These are phyloP conservation scores for Solanum megistacrolobum DNA, from an alignment of 257 asterid genomes.

Conservation along the genomic window DNA sequence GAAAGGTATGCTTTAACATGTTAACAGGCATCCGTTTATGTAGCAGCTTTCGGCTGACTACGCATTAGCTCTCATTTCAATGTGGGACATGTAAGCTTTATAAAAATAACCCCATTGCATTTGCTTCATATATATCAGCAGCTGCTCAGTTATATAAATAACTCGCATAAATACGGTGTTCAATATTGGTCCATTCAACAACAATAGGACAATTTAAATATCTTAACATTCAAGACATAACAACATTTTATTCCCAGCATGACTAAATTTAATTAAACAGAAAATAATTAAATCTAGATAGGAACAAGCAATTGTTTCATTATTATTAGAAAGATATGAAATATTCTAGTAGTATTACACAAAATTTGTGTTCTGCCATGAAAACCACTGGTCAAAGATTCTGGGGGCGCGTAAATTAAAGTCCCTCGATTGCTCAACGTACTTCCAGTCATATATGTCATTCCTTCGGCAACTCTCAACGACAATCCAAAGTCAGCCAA, in stretches of 20 bases:
- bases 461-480: neutral
- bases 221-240: neutral
- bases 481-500: constrained; percentile 8
- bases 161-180: neutral
- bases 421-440: neutral
- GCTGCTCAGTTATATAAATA: neutral
- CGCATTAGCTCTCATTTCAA: fast-evolving
- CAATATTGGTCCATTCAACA: no score
- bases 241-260: no score
- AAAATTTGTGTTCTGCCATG: neutral
- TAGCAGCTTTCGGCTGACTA: neutral
- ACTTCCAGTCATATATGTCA: neutral
- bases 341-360: no score
- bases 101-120: neutral
- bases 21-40: fast-evolving
- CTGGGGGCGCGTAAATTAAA: neutral
- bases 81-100: neutral
- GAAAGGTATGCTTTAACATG: constrained; percentile 11
- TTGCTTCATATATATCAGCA: neutral
- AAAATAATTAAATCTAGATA: no score
- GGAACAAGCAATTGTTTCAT: no score
- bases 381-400: neutral
- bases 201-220: neutral
- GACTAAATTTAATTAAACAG: no score
- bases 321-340: no score